Evolutionary conservation across 2,329 filamentous ascomycete species (phyloP), one percentile per base, ranked within the genome.

Genomic region (Botrytis tulipae): DNA sequence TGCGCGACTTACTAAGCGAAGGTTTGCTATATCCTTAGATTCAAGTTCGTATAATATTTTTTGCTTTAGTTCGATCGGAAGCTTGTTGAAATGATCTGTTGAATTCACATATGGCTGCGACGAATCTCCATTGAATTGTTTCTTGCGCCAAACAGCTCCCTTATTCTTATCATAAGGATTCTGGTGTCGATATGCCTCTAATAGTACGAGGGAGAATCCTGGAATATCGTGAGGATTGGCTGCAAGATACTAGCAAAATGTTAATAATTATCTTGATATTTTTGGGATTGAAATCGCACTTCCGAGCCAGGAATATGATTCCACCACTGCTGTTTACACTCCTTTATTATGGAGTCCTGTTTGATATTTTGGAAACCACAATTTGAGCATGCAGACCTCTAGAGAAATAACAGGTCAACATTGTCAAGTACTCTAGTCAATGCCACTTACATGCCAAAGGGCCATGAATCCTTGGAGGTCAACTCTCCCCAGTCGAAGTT

Each of bases 381-480:
- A 14, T 35, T 60, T 6, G 70, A 71, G 29, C 73, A 74, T 42
- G 69, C 71, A 70, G 67, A 54, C 42, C 70, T 71, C 67, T 66
- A 29, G 9, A 46, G 65, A 42, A 42, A 7, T 37, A 10, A 60
- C 40, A 20, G 40, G 40, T n/a, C 22, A 59, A 44, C 25, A 59
- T 62, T 20, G 20, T 35, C 40, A 14, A 51, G 2, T 6, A 46
- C 8, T 25, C 4, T 22, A 35, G 40, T 37, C 18, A 20, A 37
- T 18, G 35, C 7, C n/a, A 71, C 60, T 57, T 61, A 71, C 73
- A 62, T 25, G 25, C 74, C 75, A 75, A 18, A 76, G 59, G 16
- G 66, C 70, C 60, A 75, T 70, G 7, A 76, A 71, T 1, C 75
- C 74, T 42, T 76, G 63, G 5, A 76, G 37, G 40, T 76, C 74